phyloP scores from a whole-genome alignment of 371 early-diverging fungal genomes.

The Parasitella parasitica region DNA sequence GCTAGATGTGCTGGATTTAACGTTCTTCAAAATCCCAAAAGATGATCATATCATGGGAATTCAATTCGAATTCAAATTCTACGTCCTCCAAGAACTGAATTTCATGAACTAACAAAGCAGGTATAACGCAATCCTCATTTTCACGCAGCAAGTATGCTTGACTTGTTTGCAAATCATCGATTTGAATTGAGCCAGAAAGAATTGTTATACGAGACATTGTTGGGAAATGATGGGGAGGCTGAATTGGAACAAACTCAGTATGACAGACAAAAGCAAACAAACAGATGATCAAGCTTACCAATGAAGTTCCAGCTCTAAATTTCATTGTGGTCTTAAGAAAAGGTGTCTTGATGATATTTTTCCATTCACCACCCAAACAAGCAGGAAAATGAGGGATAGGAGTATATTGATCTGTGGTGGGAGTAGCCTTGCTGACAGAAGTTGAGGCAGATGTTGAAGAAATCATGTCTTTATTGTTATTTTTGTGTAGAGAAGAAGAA shows the following conservation, averaged over 20 bases:
- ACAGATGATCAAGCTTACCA: constrained; percentile 14
- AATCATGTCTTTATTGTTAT: constrained; percentile 13
- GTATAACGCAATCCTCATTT: constrained; percentile 25
- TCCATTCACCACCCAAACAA: constrained; percentile 34
- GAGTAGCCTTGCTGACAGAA: constrained; percentile 1
- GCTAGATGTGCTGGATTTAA: not conserved
- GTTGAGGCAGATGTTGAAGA: constrained; percentile 14
- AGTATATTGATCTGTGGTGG: constrained; percentile 11
- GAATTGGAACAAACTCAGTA: not conserved
- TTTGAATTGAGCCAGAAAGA: constrained; percentile 25
- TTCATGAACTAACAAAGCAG: constrained; percentile 33
- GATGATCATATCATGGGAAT: constrained; percentile 26
- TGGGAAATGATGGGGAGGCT: constrained; percentile 39
- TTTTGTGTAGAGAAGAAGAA: not conserved
- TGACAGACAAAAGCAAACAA: not conserved
- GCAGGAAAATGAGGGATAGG: constrained; percentile 38
- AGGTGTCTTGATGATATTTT: constrained; percentile 23
- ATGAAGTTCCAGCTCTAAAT: constrained; percentile 23
- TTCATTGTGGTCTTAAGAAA: constrained; percentile 31
- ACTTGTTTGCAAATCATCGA: constrained; percentile 27
- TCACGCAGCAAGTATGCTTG: constrained; percentile 25
- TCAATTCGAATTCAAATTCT: constrained; percentile 32
- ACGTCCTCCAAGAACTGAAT: constrained; percentile 29
- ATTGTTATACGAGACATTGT: constrained; percentile 24
- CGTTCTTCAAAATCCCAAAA: constrained; percentile 42